Base-by-base conservation (phyloP, 331 rosid species). In the Quercus phellos region DNA sequence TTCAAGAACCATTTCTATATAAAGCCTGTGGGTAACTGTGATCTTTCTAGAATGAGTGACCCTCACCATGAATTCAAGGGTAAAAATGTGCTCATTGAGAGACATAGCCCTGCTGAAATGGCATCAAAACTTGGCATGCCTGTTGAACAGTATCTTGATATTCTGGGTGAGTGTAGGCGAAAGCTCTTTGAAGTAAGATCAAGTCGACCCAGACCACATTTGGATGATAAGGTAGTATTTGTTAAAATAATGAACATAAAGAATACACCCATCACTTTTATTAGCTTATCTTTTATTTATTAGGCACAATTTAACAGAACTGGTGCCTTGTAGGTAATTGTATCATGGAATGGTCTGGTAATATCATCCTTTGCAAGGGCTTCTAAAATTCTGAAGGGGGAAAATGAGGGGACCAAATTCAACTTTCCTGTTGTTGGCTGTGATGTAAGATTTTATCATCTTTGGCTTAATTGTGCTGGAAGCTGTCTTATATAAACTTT, bases 351-450 rank as follows among this genome's bases (percentile, higher is more conserved):
- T 85, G 98, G 98, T 67, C 86, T 94, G 84, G 90, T 81, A 55
- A 87, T 94, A 71, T 94, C 98, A 80, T 84, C 97, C 70, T 90
- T 92, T 86, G 98, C 97, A 29, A 90, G 98, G 82, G 97, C 97
- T 72, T 94, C 98, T 22, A 87, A 87, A 86, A 88, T 92, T 83
- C 95, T 94, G 53, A 87, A 83, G 88, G 75, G 84, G 55, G 95
- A 90, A 81, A 58, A 79, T 32, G 79, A 83, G 77, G 89, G 88
- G 79, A 82, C 87, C 68, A 90, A 85, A 68, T 94, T 87, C 85
- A 32, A 88, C 84, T 94, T 92, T 59, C 98, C 98, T 61, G 90
- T 94, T 79, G 85, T 86, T 51, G 89, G 95, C 58, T 83, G 89
- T 55, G 87, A 90, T 73, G 98, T 94, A 90, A 89, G 98, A 82